These are phyloP conservation scores for Trichoderma citrinoviride DNA, from an alignment of 2,329 filamentous ascomycete species.

Conservation along the genomic window DNA sequence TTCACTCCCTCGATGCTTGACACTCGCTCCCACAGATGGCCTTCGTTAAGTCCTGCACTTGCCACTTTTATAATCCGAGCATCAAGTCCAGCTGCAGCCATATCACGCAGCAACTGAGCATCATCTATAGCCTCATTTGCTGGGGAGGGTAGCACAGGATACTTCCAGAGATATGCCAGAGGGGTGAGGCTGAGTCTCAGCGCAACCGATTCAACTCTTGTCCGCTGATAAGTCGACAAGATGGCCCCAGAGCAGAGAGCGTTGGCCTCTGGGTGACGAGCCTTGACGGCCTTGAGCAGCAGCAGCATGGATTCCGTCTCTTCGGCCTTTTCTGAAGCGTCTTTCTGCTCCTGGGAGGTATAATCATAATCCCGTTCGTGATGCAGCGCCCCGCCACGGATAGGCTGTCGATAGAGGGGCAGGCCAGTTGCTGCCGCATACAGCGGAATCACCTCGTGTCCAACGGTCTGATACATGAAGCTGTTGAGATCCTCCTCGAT, in stretches of 20 bases:
- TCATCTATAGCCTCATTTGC: slow-evolving; percentile 38
- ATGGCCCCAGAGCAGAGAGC: slow-evolving; percentile 91
- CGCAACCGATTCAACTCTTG: slow-evolving; percentile 89
- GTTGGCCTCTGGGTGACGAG: slow-evolving; percentile 73
- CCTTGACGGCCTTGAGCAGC: slow-evolving; percentile 66
- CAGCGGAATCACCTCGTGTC: slow-evolving; percentile 80
- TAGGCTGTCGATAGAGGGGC: slow-evolving; percentile 79
- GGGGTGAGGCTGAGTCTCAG: slow-evolving; percentile 78
- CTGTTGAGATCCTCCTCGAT: slow-evolving; percentile 69
- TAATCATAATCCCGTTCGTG: slow-evolving; percentile 66
- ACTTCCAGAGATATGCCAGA: slow-evolving; percentile 90
- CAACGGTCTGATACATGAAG: slow-evolving; percentile 99
- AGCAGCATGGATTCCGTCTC: slow-evolving; percentile 86
- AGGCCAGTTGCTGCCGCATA: slow-evolving; percentile 77
- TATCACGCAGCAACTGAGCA: slow-evolving; percentile 70
- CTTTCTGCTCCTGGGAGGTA: slow-evolving; percentile 26
- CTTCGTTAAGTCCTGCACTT: slow-evolving; percentile 80
- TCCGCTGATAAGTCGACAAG: slow-evolving; percentile 91
- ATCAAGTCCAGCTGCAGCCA: slow-evolving; percentile 74
- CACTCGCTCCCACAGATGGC: slow-evolving; percentile 78
- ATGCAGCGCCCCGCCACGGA: slow-evolving; percentile 68
- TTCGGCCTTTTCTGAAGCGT: slow-evolving; percentile 47
- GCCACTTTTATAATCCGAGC: slow-evolving; percentile 95
- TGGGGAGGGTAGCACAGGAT: slow-evolving; percentile 64
- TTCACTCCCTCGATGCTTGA: slow-evolving; percentile 52